Base-by-base conservation (phyloP, 2,329 filamentous ascomycete species). In the Drechslerella coelobrocha region DNA sequence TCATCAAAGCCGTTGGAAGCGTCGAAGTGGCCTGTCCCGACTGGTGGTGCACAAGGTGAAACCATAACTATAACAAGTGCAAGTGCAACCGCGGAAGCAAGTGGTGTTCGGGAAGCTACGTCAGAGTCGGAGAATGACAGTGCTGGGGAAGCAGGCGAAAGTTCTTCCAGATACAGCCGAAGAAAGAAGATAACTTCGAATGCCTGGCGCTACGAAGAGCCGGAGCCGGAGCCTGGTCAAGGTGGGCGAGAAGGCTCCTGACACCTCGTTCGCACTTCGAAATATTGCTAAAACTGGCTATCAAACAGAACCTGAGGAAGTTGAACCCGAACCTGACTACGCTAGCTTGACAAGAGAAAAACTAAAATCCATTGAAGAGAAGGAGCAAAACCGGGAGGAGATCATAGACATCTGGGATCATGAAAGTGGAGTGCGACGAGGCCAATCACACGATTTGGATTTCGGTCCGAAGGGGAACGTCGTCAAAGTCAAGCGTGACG, bases 151-250 rank as follows among this genome's bases (percentile, higher is more conserved):
- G 62, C 55, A 47, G 61, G 52, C 31, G 53, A 72, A 48, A 66
- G 69, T 21, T 51, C 45, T 48, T 73, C 68, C 41, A 59, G 66
- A 63, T 71, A 71, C 66, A 59, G 66, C 27, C 63, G 59, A 63
- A 39, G 69, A 68, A 72, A 72, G 65, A 43, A 73, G 69, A 54
- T 75, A 68, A 59, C 75, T 51, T 74, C 84, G 83, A 19, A 86
- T 83, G 5, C 85, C 83, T 34, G 83, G 82, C 76, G 86, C 85
- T 73, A 87, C 85, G 73, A 82, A 84, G 41, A 86, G 73, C 83
- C 84, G 86, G 73, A 86, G 81, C 0, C 86, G 76, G 75, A 86
- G 84, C 83, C 84, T 85, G 65, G 84, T 82, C 73, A 86, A 86
- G 17, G 81, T 74, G 50, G 71, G 63, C 50, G 72, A 54, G 41